Evolutionary conservation across 2,329 filamentous ascomycete genomes (phyloP).

Genomic region (Botrytis medusae): DNA sequence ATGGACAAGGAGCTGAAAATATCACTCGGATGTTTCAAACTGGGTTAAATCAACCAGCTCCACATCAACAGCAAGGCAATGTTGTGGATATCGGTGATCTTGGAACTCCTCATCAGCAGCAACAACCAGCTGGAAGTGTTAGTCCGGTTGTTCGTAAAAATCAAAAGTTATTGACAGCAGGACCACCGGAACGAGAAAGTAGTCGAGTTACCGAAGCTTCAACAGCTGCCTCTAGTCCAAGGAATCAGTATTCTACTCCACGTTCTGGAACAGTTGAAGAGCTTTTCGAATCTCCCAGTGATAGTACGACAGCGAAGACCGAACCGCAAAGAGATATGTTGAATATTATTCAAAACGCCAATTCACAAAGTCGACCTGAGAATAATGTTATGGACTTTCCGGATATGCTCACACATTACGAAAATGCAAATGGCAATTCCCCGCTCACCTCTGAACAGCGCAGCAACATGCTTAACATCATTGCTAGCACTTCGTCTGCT

Average conservation of each 20-base stretch:
- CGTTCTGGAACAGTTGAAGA: constrained; percentile 60
- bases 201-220: constrained; percentile 24
- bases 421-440: constrained; percentile 50
- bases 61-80: constrained; percentile 51
- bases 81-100: constrained; percentile 63
- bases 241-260: constrained; percentile 35
- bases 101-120: constrained; percentile 35
- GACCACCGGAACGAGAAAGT: constrained; percentile 26
- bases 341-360: constrained; percentile 64
- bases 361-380: constrained; percentile 50
- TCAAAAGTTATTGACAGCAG: constrained; percentile 40
- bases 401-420: constrained; percentile 46
- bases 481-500: constrained; percentile 46
- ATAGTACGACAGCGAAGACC: constrained; percentile 53
- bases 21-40: constrained; percentile 82
- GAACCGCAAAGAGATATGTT: constrained; percentile 64
- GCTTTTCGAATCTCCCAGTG: constrained; percentile 52
- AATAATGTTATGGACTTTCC: constrained; percentile 48
- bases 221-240: constrained; percentile 36
- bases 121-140: constrained; percentile 28
- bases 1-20: constrained; percentile 76
- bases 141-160: constrained; percentile 36
- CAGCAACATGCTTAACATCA: constrained; percentile 58
- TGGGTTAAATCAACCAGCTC: constrained; percentile 63
- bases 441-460: constrained; percentile 59